Evolutionary conservation across 345 rosid genomes (phyloP).

Genomic region (Bruguiera sexangula): DNA sequence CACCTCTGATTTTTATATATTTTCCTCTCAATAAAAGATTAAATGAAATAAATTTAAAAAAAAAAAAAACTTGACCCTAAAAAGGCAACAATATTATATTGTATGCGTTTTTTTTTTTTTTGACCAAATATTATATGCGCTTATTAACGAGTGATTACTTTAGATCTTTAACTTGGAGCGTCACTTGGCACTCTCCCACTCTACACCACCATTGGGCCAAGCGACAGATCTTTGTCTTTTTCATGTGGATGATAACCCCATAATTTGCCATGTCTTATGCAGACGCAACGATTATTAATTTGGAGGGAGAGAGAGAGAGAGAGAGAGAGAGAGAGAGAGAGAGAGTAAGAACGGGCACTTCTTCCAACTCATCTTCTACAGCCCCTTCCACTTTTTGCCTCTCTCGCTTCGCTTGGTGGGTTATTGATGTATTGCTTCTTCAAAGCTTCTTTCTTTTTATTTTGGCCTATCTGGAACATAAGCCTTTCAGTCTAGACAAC

Average conservation of each 20-base stretch:
- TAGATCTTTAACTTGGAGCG: conserved; percentile 17
- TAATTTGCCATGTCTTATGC: conserved; percentile 3
- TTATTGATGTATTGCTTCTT: too few relatives aligned
- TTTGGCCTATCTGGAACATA: too few relatives aligned
- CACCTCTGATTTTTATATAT: too few relatives aligned
- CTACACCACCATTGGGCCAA: not conserved
- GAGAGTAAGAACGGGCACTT: not conserved
- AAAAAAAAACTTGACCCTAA: too few relatives aligned
- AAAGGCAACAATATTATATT: too few relatives aligned
- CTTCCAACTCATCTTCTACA: conserved; percentile 13
- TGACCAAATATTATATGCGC: not conserved
- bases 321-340: not conserved
- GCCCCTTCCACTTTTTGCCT: too few relatives aligned
- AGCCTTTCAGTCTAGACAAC: not conserved
- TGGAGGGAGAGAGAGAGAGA: not conserved
- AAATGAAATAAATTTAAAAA: too few relatives aligned
- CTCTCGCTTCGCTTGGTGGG: too few relatives aligned
- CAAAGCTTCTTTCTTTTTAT: too few relatives aligned
- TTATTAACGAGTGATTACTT: conserved; percentile 13
- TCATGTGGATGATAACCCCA: conserved; percentile 11
- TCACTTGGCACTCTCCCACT: not conserved
- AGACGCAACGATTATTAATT: too few relatives aligned
- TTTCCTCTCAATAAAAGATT: too few relatives aligned
- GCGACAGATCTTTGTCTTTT: not conserved
- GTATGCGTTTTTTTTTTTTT: too few relatives aligned